Evolutionary conservation across 2,329 filamentous ascomycete species (phyloP).

Genomic region (Phyllosticta paracitricarpa): DNA sequence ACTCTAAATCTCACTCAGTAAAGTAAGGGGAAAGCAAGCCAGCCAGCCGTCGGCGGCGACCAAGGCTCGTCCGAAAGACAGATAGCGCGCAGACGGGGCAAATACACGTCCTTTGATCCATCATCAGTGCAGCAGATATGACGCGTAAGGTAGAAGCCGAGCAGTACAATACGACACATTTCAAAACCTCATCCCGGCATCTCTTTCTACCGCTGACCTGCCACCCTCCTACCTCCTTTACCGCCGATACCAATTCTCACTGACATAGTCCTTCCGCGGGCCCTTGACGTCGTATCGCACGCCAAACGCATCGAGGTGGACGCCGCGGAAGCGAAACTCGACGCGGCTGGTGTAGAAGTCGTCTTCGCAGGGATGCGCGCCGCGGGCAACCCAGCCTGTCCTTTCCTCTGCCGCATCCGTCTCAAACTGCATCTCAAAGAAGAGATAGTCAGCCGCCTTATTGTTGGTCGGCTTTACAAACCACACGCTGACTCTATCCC

Average conservation of each 20-base stretch:
- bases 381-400: background rate
- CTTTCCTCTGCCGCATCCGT: slow-evolving; percentile 39
- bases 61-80: too few relatives aligned
- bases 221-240: too few relatives aligned
- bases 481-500: slow-evolving; percentile 55
- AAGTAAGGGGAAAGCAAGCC: too few relatives aligned
- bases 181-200: too few relatives aligned
- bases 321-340: slow-evolving; percentile 39
- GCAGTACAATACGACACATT: too few relatives aligned
- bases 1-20: too few relatives aligned
- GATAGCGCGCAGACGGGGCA: too few relatives aligned
- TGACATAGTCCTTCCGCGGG: slow-evolving; percentile 32
- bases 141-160: too few relatives aligned
- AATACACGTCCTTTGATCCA: too few relatives aligned
- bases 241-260: slow-evolving; percentile 23
- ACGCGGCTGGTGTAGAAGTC: slow-evolving; percentile 66
- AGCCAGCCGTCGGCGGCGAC: too few relatives aligned
- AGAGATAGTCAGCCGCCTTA: slow-evolving; percentile 59
- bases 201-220: too few relatives aligned
- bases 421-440: slow-evolving; percentile 55
- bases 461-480: slow-evolving; percentile 54
- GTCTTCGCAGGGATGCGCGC: slow-evolving; percentile 54
- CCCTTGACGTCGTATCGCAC: slow-evolving; percentile 30
- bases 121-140: too few relatives aligned
- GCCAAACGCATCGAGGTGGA: slow-evolving; percentile 20